phyloP scores from a whole-genome alignment of 148 eudicot genomes.

The Spergularia marina region DNA sequence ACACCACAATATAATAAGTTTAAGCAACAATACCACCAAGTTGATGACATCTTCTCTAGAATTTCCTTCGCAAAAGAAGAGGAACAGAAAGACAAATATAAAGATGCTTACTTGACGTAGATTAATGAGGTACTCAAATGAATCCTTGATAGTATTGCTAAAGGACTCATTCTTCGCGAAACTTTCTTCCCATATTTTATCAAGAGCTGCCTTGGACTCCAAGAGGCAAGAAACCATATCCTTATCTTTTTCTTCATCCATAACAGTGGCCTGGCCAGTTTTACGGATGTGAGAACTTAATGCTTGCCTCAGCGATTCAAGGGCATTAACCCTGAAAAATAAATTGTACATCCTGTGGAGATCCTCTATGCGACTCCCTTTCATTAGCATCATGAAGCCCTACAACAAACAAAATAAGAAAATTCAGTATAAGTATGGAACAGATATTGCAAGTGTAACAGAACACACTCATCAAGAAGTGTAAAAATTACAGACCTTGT shows the following conservation, averaged over 20 bases:
- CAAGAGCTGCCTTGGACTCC: conserved; percentile 82
- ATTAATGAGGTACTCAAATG: conserved; percentile 93
- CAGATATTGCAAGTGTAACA: neutral
- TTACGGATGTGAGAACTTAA: conserved; percentile 71
- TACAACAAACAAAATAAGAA: conserved; percentile 26
- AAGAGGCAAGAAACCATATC: conserved; percentile 89
- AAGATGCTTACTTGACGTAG: conserved; percentile 71
- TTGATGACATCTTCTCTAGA: neutral
- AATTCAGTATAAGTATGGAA: neutral
- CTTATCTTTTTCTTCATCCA: conserved; percentile 97
- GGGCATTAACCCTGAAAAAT: conserved; percentile 72
- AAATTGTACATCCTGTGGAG: conserved; percentile 77
- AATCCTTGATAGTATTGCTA: conserved; percentile 84
- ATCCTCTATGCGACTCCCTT: conserved; percentile 76
- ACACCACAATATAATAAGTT: neutral
- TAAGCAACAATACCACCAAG: neutral
- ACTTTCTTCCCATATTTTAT: conserved; percentile 91
- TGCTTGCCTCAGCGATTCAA: conserved; percentile 75
- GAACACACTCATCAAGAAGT: neutral
- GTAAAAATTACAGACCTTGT: conserved; percentile 48
- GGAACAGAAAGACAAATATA: neutral
- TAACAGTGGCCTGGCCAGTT: conserved; percentile 77
- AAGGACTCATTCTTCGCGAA: conserved; percentile 83
- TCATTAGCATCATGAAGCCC: conserved; percentile 92
- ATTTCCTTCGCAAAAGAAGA: neutral